Evolutionary conservation across 148 eudicot species (phyloP).

Genomic region (Rheum nobile): DNA sequence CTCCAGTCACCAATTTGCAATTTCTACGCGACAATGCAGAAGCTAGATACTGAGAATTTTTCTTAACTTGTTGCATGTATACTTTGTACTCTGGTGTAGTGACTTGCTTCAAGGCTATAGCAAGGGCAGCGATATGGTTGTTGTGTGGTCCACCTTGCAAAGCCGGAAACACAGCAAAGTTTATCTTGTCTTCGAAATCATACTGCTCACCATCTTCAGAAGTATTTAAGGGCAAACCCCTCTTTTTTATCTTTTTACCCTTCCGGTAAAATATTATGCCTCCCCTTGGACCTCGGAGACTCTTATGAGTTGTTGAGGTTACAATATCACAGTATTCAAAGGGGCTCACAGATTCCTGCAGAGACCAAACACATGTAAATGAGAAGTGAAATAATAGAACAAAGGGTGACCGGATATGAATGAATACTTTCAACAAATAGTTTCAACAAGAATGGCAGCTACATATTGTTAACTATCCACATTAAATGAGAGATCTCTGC

Average conservation of each 20-base stretch:
- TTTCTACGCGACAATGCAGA: conserved; percentile 52
- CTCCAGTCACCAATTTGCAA: conserved; percentile 88
- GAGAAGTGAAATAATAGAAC: neutral
- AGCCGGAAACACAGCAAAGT: conserved; percentile 89
- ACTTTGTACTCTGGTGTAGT: conserved; percentile 73
- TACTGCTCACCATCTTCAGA: conserved; percentile 62
- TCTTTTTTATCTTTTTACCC: conserved; percentile 65
- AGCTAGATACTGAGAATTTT: conserved; percentile 76
- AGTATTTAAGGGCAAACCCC: conserved; percentile 48
- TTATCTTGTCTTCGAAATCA: conserved; percentile 92
- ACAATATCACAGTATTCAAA: conserved; percentile 89
- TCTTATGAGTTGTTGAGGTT: conserved; percentile 93
- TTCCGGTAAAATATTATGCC: conserved; percentile 86
- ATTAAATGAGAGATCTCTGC: no score
- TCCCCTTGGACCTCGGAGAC: conserved; percentile 97
- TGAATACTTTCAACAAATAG: neutral
- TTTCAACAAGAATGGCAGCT: neutral
- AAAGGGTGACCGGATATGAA: neutral
- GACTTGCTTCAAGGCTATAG: conserved; percentile 86
- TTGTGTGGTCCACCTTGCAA: conserved; percentile 98
- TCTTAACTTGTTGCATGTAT: conserved; percentile 91
- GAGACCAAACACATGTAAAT: neutral
- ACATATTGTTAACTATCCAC: neutral
- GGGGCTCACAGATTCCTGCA: conserved; percentile 76
- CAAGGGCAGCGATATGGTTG: conserved; percentile 95